Conservation (phyloP, 257 asterid species). For the Euphrasia confusa region DNA sequence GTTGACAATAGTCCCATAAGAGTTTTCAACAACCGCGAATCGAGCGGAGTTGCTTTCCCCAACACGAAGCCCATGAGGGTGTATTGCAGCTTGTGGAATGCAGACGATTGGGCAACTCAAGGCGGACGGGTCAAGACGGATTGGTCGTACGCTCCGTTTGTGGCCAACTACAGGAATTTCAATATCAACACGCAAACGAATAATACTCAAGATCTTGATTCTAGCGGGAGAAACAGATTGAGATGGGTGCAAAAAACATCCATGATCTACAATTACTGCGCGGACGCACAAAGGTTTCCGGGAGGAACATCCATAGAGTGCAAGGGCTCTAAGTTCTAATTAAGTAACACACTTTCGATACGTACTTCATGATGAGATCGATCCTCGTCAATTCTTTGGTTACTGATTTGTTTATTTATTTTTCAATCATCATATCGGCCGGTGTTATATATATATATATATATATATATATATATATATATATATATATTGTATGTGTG, state of each 20-base stretch:
- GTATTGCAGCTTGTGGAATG: slow-evolving; percentile 54
- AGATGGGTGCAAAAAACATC: slow-evolving; percentile 44
- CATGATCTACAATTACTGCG: neutral
- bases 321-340: neutral
- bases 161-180: slow-evolving; percentile 43
- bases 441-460: no score
- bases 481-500: no score
- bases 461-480: no score
- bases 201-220: slow-evolving; percentile 32
- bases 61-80: slow-evolving; percentile 42
- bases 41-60: slow-evolving; percentile 40
- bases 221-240: slow-evolving; percentile 35
- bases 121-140: slow-evolving; percentile 56
- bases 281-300: neutral
- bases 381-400: neutral
- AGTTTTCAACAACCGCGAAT: slow-evolving; percentile 39
- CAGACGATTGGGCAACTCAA: slow-evolving; percentile 58
- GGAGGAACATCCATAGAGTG: neutral
- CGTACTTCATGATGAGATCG: neutral
- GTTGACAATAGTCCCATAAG: slow-evolving; percentile 49
- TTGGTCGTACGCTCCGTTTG: slow-evolving; percentile 48
- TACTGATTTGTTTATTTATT: no score
- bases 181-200: slow-evolving; percentile 21
- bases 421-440: no score
- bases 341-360: neutral